Conservation (phyloP, 2,329 filamentous ascomycete genomes). For the Penicillium fuscoglaucum region DNA sequence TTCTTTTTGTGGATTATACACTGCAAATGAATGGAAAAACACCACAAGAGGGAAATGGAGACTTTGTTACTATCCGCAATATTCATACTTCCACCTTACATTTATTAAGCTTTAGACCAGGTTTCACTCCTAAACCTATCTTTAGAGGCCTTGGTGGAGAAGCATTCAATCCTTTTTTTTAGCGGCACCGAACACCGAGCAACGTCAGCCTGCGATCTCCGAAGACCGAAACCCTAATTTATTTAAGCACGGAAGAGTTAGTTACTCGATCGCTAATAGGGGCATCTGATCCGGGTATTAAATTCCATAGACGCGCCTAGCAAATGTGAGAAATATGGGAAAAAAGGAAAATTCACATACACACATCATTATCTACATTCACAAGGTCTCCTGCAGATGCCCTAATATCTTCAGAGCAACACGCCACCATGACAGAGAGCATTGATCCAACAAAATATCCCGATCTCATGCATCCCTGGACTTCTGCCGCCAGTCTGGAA, state of each 20-base stretch:
- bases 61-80: too few relatives aligned
- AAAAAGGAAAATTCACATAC: neutral
- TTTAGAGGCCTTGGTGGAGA: neutral
- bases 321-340: too few relatives aligned
- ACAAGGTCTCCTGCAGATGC: neutral
- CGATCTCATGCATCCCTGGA: neutral
- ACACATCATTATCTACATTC: neutral
- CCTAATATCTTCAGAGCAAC: neutral
- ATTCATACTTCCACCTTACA: too few relatives aligned
- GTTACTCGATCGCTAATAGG: neutral
- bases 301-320: neutral
- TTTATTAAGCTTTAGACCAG: too few relatives aligned
- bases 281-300: neutral
- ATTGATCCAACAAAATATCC: neutral
- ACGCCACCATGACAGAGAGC: neutral
- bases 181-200: neutral
- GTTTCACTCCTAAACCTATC: too few relatives aligned
- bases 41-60: too few relatives aligned
- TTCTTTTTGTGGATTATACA: too few relatives aligned
- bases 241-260: too few relatives aligned
- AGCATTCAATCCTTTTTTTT: neutral
- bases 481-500: neutral
- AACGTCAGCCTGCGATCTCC: neutral
- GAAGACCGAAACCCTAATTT: neutral
- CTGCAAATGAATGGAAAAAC: too few relatives aligned